Conservation (phyloP, 2,329 filamentous ascomycete genomes). For the Penicillium olsonii region DNA sequence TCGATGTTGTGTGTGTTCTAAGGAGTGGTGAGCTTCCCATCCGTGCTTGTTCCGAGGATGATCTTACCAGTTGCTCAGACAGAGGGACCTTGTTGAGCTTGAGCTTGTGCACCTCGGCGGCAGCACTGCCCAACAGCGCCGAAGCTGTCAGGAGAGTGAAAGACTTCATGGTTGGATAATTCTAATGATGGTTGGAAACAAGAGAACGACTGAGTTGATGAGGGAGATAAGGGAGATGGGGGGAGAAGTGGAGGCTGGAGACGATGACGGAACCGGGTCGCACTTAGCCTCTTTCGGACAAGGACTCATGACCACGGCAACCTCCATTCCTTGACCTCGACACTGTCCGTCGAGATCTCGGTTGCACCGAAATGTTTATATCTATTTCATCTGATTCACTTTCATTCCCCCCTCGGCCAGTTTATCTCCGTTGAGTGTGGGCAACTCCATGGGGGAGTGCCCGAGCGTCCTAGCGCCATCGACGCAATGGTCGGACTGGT, state of each 20-base stretch:
- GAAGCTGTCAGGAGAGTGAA: slow-evolving; percentile 75
- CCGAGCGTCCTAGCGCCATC: slow-evolving; percentile 4
- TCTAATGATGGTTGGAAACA: slow-evolving; percentile 18
- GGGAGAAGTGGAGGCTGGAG: slow-evolving; percentile 24
- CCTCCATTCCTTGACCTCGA: neutral
- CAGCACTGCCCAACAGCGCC: slow-evolving; percentile 77
- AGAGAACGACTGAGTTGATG: slow-evolving; percentile 18
- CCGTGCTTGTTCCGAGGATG: slow-evolving; percentile 6
- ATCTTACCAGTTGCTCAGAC: slow-evolving; percentile 83
- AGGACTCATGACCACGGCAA: slow-evolving; percentile 6
- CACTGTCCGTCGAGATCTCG: neutral
- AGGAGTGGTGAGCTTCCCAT: slow-evolving; percentile 12
- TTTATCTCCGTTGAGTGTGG: neutral
- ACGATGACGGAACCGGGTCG: slow-evolving; percentile 29
- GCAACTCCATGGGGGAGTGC: slow-evolving; percentile 1
- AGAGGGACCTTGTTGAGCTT: slow-evolving; percentile 97
- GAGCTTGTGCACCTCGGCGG: slow-evolving; percentile 90
- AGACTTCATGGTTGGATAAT: slow-evolving; percentile 71
- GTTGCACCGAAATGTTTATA: neutral
- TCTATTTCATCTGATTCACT: neutral
- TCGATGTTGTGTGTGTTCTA: slow-evolving; percentile 78
- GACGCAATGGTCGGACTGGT: slow-evolving; percentile 11
- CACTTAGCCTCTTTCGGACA: slow-evolving; percentile 9
- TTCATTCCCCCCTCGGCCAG: neutral
- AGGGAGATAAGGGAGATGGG: slow-evolving; percentile 33